phyloP scores from a whole-genome alignment of 441 rosid species.

The Gossypium davidsonii region DNA sequence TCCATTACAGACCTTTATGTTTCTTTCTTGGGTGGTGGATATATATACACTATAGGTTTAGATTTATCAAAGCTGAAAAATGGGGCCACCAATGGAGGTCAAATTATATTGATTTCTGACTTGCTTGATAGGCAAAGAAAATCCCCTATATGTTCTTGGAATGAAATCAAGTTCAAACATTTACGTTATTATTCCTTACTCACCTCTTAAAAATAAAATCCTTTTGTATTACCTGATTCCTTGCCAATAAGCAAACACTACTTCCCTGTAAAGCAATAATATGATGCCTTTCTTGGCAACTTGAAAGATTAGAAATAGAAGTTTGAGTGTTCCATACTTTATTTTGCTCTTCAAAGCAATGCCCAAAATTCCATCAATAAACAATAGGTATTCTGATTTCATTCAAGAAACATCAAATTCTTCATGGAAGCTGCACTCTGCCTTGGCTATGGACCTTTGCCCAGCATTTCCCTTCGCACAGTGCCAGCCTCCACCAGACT shows the following conservation, averaged over 20 bases:
- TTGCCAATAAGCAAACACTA: conserved; percentile 20
- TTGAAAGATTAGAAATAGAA: neutral
- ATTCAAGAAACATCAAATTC: neutral
- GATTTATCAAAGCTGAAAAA: neutral
- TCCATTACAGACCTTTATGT: conserved; percentile 8
- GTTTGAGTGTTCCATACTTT: neutral
- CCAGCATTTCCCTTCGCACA: neutral
- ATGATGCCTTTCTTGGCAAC: conserved; percentile 41
- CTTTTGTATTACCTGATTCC: conserved; percentile 15
- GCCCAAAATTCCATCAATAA: neutral
- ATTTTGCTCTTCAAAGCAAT: neutral
- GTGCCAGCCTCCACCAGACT: neutral
- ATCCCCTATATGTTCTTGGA: neutral
- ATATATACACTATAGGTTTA: neutral
- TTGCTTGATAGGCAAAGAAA: conserved; percentile 17
- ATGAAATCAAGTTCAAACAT: neutral
- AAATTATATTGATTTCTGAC: conserved; percentile 13
- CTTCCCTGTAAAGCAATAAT: conserved; percentile 25
- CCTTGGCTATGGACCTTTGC: conserved; percentile 14
- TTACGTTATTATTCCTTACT: conserved; percentile 6
- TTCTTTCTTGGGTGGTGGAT: neutral
- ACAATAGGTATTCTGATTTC: neutral
- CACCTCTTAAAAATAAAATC: neutral
- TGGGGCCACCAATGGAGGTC: neutral
- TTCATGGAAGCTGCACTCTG: conserved; percentile 24